phyloP scores from a whole-genome alignment of 257 asterid genomes.

The Fraxinus americana region DNA sequence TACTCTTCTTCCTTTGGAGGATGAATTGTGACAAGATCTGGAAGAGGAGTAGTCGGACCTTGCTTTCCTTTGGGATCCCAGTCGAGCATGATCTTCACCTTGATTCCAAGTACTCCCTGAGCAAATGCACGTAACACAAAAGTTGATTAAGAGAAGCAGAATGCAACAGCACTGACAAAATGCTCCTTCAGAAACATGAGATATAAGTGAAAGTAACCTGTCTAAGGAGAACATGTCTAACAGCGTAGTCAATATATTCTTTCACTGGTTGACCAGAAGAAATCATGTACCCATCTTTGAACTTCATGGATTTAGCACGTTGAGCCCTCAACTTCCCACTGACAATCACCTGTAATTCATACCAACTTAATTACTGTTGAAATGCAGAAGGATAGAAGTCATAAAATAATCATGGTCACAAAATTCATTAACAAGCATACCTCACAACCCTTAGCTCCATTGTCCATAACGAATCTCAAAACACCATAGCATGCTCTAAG shows the following conservation, averaged over 20 bases:
- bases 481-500: constrained; percentile 9
- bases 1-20: constrained; percentile 25
- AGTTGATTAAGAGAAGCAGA: not conserved
- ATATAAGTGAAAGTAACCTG: not conserved
- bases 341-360: not conserved
- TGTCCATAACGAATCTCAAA: constrained; percentile 4
- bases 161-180: not conserved
- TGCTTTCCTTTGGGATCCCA: constrained; percentile 12
- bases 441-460: constrained; percentile 8
- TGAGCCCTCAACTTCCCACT: constrained; percentile 7
- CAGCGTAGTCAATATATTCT: not conserved
- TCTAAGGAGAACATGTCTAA: constrained; percentile 4
- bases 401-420: not conserved
- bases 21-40: not conserved
- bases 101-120: constrained; percentile 9
- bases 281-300: constrained; percentile 7
- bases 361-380: not conserved
- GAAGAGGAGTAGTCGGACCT: not conserved
- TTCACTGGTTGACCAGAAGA: not conserved
- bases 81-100: constrained; percentile 12
- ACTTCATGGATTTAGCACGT: constrained; percentile 4
- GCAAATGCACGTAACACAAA: not conserved
- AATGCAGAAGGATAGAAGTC: not conserved
- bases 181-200: not conserved
- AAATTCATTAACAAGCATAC: not conserved